Evolutionary conservation across 805 yeast genomes (phyloP).

Genomic region (Wickerhamomyces mucosus): DNA sequence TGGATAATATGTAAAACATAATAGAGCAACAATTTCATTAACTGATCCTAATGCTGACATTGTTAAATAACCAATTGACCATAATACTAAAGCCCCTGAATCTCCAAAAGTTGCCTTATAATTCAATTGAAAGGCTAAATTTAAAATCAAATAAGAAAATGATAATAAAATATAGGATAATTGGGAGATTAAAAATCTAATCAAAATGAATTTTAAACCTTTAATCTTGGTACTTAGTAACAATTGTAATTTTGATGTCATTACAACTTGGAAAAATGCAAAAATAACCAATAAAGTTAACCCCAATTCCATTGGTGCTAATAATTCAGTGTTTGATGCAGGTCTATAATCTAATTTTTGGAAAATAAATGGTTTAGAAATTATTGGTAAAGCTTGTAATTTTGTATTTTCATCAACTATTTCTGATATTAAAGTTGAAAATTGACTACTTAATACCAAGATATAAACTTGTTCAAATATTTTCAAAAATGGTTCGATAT

Average conservation of each 20-base stretch:
- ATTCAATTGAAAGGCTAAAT: constrained; percentile 57
- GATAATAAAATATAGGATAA: constrained; percentile 46
- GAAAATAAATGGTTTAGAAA: constrained; percentile 10
- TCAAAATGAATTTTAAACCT: constrained; percentile 34
- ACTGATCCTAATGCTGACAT: constrained; percentile 69
- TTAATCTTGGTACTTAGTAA: constrained; percentile 29
- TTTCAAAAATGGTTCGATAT: constrained; percentile 38
- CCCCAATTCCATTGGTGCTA: constrained; percentile 68
- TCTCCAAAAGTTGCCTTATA: constrained; percentile 47
- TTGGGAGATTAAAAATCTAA: constrained; percentile 32
- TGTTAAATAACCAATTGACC: constrained; percentile 57
- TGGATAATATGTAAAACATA: constrained; percentile 43
- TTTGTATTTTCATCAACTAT: constrained; percentile 25
- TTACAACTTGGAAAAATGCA: constrained; percentile 59
- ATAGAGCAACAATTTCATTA: constrained; percentile 49
- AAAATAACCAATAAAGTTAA: constrained; percentile 58
- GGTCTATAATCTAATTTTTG: constrained; percentile 37
- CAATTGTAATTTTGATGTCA: constrained; percentile 41
- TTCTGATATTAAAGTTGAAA: constrained; percentile 14
- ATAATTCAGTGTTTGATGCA: constrained; percentile 34
- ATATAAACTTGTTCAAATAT: constrained; percentile 23
- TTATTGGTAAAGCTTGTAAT: constrained; percentile 7
- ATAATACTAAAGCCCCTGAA: constrained; percentile 61
- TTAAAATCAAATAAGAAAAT: constrained; percentile 45
- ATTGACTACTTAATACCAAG: constrained; percentile 2